phyloP scores from a whole-genome alignment of 345 rosid species.

The Erysimum cheiranthoides region DNA sequence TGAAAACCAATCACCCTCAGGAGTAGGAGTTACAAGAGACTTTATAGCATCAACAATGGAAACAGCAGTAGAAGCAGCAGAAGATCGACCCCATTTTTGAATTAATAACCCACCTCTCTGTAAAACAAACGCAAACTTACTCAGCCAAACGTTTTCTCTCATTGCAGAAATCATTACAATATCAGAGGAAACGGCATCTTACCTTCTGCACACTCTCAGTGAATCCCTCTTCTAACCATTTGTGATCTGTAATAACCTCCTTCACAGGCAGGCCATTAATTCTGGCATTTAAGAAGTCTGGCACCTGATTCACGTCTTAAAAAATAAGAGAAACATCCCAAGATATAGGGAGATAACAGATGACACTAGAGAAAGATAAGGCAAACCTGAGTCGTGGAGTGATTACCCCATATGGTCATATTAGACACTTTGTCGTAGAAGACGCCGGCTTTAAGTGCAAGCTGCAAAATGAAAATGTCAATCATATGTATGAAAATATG shows the following conservation, averaged over 20 bases:
- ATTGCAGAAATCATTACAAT: neutral
- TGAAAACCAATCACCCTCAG: constrained; percentile 97
- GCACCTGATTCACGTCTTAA: constrained; percentile 63
- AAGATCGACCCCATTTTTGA: constrained; percentile 99
- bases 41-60: constrained; percentile 92
- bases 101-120: constrained; percentile 96
- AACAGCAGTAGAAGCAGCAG: constrained; percentile 97
- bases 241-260: constrained; percentile 86
- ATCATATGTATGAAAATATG: neutral
- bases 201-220: constrained; percentile 95
- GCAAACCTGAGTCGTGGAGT: constrained; percentile 94
- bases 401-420: constrained; percentile 98
- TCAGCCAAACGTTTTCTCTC: constrained; percentile 9
- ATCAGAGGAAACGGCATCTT: constrained; percentile 5
- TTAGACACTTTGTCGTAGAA: constrained; percentile 96
- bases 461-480: constrained; percentile 54
- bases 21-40: constrained; percentile 88
- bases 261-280: constrained; percentile 84
- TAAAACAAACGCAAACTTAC: constrained; percentile 35
- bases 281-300: constrained; percentile 92
- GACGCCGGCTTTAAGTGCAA: constrained; percentile 93
- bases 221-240: constrained; percentile 96
- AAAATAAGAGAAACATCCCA: constrained; percentile 24
- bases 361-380: constrained; percentile 2
- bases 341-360: neutral